Evolutionary conservation across 805 yeast species (phyloP), one percentile per base, ranked within the genome.

Genomic region (Zygoascus tannicola): DNA sequence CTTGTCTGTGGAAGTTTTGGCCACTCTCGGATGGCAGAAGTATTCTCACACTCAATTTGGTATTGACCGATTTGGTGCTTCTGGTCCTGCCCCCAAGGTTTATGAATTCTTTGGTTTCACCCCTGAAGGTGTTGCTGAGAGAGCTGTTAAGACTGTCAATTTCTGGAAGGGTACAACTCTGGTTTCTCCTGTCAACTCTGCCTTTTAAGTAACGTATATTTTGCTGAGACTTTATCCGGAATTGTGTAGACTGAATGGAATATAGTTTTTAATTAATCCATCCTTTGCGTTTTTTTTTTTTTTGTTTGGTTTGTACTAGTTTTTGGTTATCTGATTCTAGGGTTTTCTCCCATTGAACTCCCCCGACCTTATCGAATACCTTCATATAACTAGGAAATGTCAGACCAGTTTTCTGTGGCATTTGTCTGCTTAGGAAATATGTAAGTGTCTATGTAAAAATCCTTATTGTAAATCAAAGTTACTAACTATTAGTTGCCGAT

Each of bases 41-140:
- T 92, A 87, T 74, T 78, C 97, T 48, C 98, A 92, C 72, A 94
- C 84, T 74, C 94, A 87, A 68, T 85, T 90, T 60, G 96, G 97
- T 70, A 74, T 92, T 62, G 79, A 86, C 78, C 79, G 85, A 72
- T 92, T 92, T 64, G 98, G 98, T 76, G 92, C 88, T 50, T 87
- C 97, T 49, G 98, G 95, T 65, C 83, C 85, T 66, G 92, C 81
- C 62, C 67, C 69, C 47, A 85, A 83, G 51, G 75, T 90, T 50
- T 92, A 80, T 81, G 77, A 85, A 68, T 70, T 61, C 72, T 85
- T 90, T 57, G 95, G 76, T 55, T 92, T 92, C 75, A 87, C 94
- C 45, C 81, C 90, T 51, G 96, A 85, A 65, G 96, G 95, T 55
- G 73, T 92, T 66, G 90, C 94, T 58, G 71, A 76, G 59, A 85